Conservation (phyloP, 1,139 yeast species). For the Tardiomyces depauwii region DNA sequence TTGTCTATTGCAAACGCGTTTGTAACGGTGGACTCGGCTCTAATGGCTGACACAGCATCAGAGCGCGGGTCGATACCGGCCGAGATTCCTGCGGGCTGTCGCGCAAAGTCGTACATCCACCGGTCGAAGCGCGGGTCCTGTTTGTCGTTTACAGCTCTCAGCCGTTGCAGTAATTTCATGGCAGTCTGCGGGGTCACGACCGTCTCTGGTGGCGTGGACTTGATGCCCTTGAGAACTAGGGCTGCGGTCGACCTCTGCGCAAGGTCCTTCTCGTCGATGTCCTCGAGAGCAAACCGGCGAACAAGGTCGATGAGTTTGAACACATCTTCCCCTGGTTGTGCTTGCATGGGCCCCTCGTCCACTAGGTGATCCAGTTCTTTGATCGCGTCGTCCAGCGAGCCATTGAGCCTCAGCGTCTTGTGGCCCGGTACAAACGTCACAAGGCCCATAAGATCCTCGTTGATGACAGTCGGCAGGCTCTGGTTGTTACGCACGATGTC, state of each 20-base stretch:
- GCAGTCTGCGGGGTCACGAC: background rate
- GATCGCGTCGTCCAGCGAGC: background rate
- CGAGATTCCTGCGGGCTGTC: background rate
- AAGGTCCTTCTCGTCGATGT: background rate
- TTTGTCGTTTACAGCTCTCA: background rate
- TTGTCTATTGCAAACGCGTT: slow-evolving; percentile 68
- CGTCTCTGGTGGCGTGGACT: background rate
- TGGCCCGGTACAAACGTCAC: background rate
- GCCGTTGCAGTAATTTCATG: background rate
- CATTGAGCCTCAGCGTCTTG: background rate
- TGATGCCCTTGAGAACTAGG: background rate
- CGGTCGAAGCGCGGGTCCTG: background rate
- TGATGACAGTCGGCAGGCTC: background rate
- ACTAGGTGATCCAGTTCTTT: background rate
- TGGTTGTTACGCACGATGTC: background rate
- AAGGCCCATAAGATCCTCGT: background rate
- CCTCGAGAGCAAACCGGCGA: background rate
- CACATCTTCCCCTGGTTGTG: background rate
- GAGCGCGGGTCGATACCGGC: background rate
- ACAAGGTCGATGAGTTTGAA: background rate
- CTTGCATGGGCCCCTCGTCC: background rate
- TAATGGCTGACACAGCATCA: background rate
- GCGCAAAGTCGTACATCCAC: background rate
- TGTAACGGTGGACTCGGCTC: slow-evolving; percentile 20
- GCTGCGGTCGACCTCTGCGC: background rate